Evolutionary conservation across 495 filamentous ascomycete species (phyloP), one percentile per base, ranked within the genome.

Genomic region (Physcia stellaris): DNA sequence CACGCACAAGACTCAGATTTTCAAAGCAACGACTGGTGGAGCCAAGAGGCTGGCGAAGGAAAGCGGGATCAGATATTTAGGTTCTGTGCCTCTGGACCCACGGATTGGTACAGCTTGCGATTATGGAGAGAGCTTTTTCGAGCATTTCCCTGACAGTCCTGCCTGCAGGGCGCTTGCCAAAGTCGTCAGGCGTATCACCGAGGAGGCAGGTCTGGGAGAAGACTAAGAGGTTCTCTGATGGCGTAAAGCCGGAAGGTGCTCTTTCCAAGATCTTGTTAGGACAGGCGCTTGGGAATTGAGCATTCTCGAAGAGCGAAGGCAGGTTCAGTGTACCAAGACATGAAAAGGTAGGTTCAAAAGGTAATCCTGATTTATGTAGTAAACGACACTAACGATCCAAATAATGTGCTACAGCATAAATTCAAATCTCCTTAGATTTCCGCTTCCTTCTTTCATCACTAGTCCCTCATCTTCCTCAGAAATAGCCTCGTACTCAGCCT

Each of bases 71-170:
- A 79, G 82, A 1, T 96, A 90, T 53, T 59, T 98, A 15, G 90
- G 90, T 1, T 70, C 78, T 17, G 87, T 98, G n/a, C 90, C 90
- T 26, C 61, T 98, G 31, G 90, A 98, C 48, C 88, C 90, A 4
- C 66, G 88, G 33, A 87, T 98, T 37, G 87, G 90, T 1, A 93
- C 94, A 81, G 77, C 86, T 3, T 92, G 87, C 50, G 90, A 98
- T 54, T 94, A 81, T 59, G 90, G 90, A 1, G 92, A 96, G 70
- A 94, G 86, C 55, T 96, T 95, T 59, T 83, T 96, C 48, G 86
- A 96, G 41, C 71, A 73, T 30, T 98, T 80, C 56, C 83, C 88
- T 0, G 88, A 96, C 44, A 93, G 83, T 47, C 87, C 88, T 20
- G 86, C 87, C 2, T 86, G 80, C 48, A 63, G 63, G 42, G 85